Conservation (phyloP, 371 early-diverging fungal species). For the Rhizopus sp. region DNA sequence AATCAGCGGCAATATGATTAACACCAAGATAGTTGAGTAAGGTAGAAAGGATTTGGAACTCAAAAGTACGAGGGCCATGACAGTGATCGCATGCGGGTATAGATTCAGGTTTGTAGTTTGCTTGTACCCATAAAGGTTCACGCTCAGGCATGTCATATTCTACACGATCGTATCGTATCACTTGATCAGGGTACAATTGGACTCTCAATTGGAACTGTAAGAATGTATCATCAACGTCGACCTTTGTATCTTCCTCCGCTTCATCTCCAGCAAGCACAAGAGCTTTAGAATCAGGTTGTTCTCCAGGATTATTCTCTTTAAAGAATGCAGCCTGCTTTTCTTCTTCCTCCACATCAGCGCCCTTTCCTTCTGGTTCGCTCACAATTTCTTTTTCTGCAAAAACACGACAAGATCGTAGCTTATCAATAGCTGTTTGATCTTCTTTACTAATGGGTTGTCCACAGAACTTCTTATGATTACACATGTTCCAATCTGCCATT, state of each 20-base stretch:
- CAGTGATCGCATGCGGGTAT: conserved; percentile 81
- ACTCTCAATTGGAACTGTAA: conserved; percentile 88
- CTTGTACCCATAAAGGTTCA: conserved; percentile 84
- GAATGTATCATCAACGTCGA: conserved; percentile 91
- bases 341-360: conserved; percentile 54
- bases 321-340: conserved; percentile 40
- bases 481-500: conserved; percentile 78
- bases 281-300: conserved; percentile 41
- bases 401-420: conserved; percentile 33
- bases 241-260: conserved; percentile 73
- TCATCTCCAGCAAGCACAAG: conserved; percentile 69
- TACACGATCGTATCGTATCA: conserved; percentile 80
- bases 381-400: conserved; percentile 79
- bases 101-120: conserved; percentile 62
- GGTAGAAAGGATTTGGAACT: conserved; percentile 85
- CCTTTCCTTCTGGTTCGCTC: conserved; percentile 69
- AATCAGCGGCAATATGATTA: conserved; percentile 69
- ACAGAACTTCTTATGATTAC: conserved; percentile 75
- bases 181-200: conserved; percentile 82
- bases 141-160: conserved; percentile 63
- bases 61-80: conserved; percentile 77
- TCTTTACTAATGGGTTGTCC: conserved; percentile 24
- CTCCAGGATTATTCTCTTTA: conserved; percentile 33
- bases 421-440: conserved; percentile 16
- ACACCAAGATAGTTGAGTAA: conserved; percentile 80